Base-by-base conservation (phyloP, 768 basidiomycete species). In the Coprinopsis cinerea region DNA sequence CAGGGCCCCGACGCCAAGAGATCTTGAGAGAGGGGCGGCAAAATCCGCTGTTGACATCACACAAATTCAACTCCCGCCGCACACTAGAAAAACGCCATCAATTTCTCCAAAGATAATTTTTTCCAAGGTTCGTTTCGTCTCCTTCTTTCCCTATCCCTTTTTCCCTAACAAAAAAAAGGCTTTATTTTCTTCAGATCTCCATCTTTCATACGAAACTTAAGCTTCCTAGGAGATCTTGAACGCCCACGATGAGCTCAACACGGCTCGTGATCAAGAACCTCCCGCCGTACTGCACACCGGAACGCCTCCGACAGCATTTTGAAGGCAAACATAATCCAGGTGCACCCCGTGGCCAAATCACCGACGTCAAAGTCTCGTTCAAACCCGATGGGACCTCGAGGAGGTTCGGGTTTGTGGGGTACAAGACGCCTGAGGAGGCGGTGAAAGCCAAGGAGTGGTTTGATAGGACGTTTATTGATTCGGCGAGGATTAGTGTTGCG, bases 381-480 rank as follows among this genome's bases (percentile, higher is more conserved):
- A 88, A 89, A 64, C 69, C 66, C 0, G 83, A 91, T 61, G 92
- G 92, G 1, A 84, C 83, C 0, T 84, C 87, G 0, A 75, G 96
- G 6, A 76, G 89, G 27, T 94, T 99, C 63, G 96, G 88, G 0
- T 99, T 98, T 60, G 74, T 95, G 7, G 96, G 96, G 0, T 97
- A 83, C 74, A 92, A 88, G 67, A 78, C 83, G 0, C 74, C 84
- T 25, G 70, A 77, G 24, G 88, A 96, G 51, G 95, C 95, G 0
- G 49, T 67, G 4, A 72, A 74, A 3, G 93, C 89, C 0, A 79
- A 78, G 61, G 78, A 83, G 28, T 98, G 88, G 86, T 94, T 88
- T 56, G 81, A 94, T 64, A 74, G 78, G 20, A 88, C 86, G 0
- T 98, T 86, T 62, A 75, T 97, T 24, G 90, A 85, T 40, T 85